Evolutionary conservation across 345 rosid genomes (phyloP), one percentile per base, ranked within the genome.

Genomic region (Citrus australasica): DNA sequence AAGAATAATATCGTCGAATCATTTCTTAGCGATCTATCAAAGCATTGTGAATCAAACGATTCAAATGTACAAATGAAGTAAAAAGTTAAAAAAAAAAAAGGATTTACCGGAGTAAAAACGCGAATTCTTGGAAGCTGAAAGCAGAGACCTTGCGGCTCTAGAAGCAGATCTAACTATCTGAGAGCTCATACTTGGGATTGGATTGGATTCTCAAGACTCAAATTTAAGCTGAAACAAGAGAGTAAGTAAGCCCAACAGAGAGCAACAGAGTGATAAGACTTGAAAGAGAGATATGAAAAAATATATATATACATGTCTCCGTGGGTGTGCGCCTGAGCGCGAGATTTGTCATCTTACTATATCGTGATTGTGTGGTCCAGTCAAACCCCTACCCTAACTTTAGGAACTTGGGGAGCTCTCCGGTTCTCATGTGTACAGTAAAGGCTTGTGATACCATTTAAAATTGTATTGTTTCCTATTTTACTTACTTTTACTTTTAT

Each of bases 81-180:
- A 42, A 37, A 78, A 71, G 38, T 55, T 35, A 32, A 37, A 25
- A 40, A 67, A 40, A 67, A 67, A 27, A 27, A 5, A 27, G 46
- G 63, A 62, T 28, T 33, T 76, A 91, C 93, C 95, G 9, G 94
- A 84, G 96, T 79, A 89, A 77, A 86, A 83, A 33, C 93, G 90
- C 63, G 93, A 81, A 84, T 74, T 79, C 86, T 87, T 93, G 60
- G 97, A 80, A 73, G 95, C 91, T 6, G 94, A 86, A 64, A 87
- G 90, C 80, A 93, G 88, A 81, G 95, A 88, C 89, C 91, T 89
- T 10, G 93, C 90, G 61, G 94, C 92, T 82, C 84, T 89, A 66
- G 95, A 92, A 84, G 90, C 94, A 82, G 95, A 91, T 90, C 97
- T 90, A 86, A 74, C 83, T 67, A 91, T 84, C 83, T 83, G 92